Base-by-base conservation (phyloP, 2,329 filamentous ascomycete species). In the Botrytis elliptica region DNA sequence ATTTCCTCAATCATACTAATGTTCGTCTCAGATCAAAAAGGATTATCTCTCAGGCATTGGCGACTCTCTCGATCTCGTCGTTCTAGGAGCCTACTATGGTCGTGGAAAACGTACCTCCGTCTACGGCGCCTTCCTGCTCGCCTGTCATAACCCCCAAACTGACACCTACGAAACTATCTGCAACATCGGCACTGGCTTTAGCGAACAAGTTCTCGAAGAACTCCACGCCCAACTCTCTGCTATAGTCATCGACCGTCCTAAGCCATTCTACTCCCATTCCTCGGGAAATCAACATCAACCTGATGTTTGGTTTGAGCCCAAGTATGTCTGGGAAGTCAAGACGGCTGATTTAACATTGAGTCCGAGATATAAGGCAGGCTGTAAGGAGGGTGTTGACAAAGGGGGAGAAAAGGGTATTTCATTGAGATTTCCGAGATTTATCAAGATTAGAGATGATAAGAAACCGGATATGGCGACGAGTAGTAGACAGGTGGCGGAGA, bases 161-260 rank as follows among this genome's bases (percentile, higher is more conserved):
- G 93, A 99, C 75, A 90, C 86, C 1, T 99, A 97, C 84, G 96
- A 99, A 83, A 97, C 94, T 0, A 91, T 99, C 3, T 99, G 96
- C 88, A 99, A 99, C 83, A 98, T 99, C 79, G 96, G 96, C 77
- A 99, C 96, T 0, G 96, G 96, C 3, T 99, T 99, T 84, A 95
- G 92, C 0, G 96, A 99, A 83, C 93, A 91, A n/a, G 88, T 95
- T 4, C 91, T 99, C n/a, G 93, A 97, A 79, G 92, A 95, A 52
- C 86, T 98, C 22, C 90, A 98, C 85, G 86, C 88, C 38, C 87
- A 91, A 70, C 90, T 99, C 42, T 91, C 89, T 0, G 87, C 90
- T 14, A 90, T 94, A 68, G 90, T 92, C 77, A 99, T 99, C 78
- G 94, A 97, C 80, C 90, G 91, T 1, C 89, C 95, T 1, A 99